phyloP scores from a whole-genome alignment of 1,284 basidiomycete genomes.

The Rhodotorula mucilaginosa region DNA sequence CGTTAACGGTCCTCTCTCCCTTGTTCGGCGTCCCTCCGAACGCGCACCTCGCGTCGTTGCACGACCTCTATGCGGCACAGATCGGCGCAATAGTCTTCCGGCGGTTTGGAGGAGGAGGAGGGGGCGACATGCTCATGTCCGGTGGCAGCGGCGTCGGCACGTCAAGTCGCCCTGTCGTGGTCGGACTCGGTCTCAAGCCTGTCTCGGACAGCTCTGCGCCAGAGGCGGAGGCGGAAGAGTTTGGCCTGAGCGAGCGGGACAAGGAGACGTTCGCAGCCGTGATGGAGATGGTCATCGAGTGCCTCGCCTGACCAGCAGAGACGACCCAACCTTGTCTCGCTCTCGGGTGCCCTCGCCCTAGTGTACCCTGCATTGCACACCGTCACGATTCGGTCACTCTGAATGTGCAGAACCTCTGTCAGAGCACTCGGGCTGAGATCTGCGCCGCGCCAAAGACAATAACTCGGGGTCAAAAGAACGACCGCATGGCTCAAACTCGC shows the following conservation, averaged over 20 bases:
- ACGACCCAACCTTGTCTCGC: no score
- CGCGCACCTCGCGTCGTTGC: constrained; percentile 64
- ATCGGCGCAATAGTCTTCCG: constrained; percentile 74
- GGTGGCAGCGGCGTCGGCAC: background rate
- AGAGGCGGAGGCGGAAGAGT: constrained; percentile 5
- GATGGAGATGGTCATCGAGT: constrained; percentile 29
- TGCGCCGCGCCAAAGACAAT: no score
- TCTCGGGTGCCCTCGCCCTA: no score
- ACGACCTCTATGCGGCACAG: constrained; percentile 79
- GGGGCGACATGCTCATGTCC: background rate
- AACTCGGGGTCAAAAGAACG: no score
- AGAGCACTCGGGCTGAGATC: no score
- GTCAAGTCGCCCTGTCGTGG: constrained; percentile 25
- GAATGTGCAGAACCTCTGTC: no score
- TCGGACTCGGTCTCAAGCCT: constrained; percentile 32
- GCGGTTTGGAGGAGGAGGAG: background rate
- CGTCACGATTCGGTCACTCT: no score
- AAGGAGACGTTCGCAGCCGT: constrained; percentile 27
- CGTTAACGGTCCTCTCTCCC: constrained; percentile 69
- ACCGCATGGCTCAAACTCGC: no score
- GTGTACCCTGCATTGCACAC: no score
- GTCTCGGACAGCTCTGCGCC: background rate
- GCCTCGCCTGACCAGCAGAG: constrained; percentile 5
- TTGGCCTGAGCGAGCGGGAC: constrained; percentile 10
- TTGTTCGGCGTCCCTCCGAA: constrained; percentile 67